These are phyloP conservation scores for Pseudozyma hubeiensis DNA, from an alignment of 1,284 basidiomycete genomes.

Conservation along the genomic window DNA sequence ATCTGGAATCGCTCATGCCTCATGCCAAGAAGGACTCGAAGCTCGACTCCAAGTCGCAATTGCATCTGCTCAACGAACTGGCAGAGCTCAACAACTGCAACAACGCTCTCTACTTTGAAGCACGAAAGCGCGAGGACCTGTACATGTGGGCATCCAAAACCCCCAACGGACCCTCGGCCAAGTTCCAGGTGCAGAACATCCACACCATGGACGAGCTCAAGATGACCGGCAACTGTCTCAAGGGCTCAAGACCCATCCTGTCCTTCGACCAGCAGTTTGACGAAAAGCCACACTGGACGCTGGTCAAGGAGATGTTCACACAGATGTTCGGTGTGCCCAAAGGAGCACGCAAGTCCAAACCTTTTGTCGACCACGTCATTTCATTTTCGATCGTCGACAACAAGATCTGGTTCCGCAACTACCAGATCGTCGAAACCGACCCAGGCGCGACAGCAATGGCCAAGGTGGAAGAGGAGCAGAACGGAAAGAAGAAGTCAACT, in stretches of 20 bases:
- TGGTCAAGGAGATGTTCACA: slow-evolving; percentile 95
- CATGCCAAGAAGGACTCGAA: slow-evolving; percentile 85
- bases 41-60: slow-evolving; percentile 94
- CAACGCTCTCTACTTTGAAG: slow-evolving; percentile 97
- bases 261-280: slow-evolving; percentile 95
- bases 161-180: slow-evolving; percentile 96
- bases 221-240: slow-evolving; percentile 98
- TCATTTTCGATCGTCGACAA: slow-evolving; percentile 94
- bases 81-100: slow-evolving; percentile 98
- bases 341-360: slow-evolving; percentile 88
- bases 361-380: slow-evolving; percentile 97
- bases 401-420: slow-evolving; percentile 99
- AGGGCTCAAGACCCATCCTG: slow-evolving; percentile 90
- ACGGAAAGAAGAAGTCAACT: slow-evolving; percentile 45
- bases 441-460: slow-evolving; percentile 70
- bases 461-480: slow-evolving; percentile 72
- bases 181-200: slow-evolving; percentile 97
- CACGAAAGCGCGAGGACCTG: slow-evolving; percentile 86
- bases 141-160: slow-evolving; percentile 97
- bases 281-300: slow-evolving; percentile 83
- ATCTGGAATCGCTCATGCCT: slow-evolving; percentile 88
- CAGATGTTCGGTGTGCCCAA: slow-evolving; percentile 96
- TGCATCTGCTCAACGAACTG: slow-evolving; percentile 93
- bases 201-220: slow-evolving; percentile 99
- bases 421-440: slow-evolving; percentile 79